These are phyloP conservation scores for Penicillium crustosum DNA, from an alignment of 2,329 filamentous ascomycete genomes.

Conservation along the genomic window DNA sequence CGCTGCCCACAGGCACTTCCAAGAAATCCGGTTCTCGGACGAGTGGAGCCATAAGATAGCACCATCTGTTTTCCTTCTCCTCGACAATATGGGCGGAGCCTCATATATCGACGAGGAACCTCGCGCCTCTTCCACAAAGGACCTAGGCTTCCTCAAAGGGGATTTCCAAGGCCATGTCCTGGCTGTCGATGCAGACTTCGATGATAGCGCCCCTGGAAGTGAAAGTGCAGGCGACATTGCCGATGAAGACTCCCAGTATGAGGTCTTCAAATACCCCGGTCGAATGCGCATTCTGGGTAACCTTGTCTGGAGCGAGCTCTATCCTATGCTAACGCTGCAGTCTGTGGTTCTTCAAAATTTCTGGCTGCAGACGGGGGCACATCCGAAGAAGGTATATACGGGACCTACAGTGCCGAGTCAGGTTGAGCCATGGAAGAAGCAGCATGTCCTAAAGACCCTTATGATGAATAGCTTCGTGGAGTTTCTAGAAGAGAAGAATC, in stretches of 20 bases:
- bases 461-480: slow-evolving; percentile 10
- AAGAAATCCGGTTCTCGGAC: no score
- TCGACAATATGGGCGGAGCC: slow-evolving; percentile 2
- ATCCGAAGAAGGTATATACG: slow-evolving; percentile 25
- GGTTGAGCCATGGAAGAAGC: slow-evolving; percentile 7
- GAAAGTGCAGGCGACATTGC: neutral
- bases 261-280: slow-evolving; percentile 13
- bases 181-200: slow-evolving; percentile 21
- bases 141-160: slow-evolving; percentile 6
- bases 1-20: no score
- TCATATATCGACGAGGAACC: slow-evolving; percentile 3
- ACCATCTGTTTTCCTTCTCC: slow-evolving; percentile 6
- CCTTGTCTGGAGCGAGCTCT: slow-evolving; percentile 28
- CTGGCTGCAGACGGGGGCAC: slow-evolving; percentile 24
- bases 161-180: slow-evolving; percentile 20
- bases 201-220: neutral
- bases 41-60: no score
- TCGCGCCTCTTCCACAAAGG: neutral
- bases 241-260: neutral
- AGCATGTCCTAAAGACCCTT: neutral
- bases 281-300: slow-evolving; percentile 25
- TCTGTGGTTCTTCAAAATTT: slow-evolving; percentile 13
- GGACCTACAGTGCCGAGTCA: slow-evolving; percentile 18
- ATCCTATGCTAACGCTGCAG: slow-evolving; percentile 14
- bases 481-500: slow-evolving; percentile 3